Percentiles rank a stretch among this genome's conserved stretches.
Conservation (phyloP, 495 filamentous ascomycete species). For the Evernia prunastri region DNA sequence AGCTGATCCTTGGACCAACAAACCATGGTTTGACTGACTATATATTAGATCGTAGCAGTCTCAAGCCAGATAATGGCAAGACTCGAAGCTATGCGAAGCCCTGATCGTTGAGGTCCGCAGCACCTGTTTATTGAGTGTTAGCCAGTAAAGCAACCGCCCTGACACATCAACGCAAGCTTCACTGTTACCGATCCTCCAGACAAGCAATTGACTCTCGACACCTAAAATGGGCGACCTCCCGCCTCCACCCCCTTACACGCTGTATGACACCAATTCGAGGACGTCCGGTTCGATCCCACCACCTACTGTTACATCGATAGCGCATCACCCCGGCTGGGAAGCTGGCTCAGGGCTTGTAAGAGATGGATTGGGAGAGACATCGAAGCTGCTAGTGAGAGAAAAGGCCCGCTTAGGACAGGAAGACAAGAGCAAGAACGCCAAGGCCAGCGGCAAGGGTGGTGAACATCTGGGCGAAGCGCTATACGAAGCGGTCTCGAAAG, state of each 20-base stretch:
- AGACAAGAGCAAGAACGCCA: not conserved
- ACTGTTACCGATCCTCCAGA: not conserved
- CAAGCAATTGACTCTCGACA: not conserved
- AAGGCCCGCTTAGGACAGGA: not conserved
- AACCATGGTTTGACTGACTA: not conserved
- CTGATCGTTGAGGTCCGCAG: not conserved
- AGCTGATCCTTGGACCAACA: too few relatives aligned
- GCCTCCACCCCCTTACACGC: constrained; percentile 19
- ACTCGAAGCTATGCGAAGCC: not conserved
- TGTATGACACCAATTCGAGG: not conserved
- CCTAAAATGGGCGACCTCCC: constrained; percentile 15
- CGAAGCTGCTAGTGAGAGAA: not conserved
- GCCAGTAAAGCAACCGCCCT: not conserved
- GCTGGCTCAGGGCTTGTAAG: not conserved
- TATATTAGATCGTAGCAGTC: not conserved
- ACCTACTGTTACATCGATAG: not conserved
- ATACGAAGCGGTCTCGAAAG: constrained; percentile 17
- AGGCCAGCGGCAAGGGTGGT: not conserved
- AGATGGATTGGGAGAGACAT: not conserved
- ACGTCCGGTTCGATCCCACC: constrained; percentile 1
- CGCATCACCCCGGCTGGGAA: not conserved
- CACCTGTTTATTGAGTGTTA: not conserved
- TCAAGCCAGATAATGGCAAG: too few relatives aligned
- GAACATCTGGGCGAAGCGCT: constrained; percentile 17
- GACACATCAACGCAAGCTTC: not conserved